phyloP scores from a whole-genome alignment of 2,329 filamentous ascomycete genomes.

The Pestalotiopsis sp. region DNA sequence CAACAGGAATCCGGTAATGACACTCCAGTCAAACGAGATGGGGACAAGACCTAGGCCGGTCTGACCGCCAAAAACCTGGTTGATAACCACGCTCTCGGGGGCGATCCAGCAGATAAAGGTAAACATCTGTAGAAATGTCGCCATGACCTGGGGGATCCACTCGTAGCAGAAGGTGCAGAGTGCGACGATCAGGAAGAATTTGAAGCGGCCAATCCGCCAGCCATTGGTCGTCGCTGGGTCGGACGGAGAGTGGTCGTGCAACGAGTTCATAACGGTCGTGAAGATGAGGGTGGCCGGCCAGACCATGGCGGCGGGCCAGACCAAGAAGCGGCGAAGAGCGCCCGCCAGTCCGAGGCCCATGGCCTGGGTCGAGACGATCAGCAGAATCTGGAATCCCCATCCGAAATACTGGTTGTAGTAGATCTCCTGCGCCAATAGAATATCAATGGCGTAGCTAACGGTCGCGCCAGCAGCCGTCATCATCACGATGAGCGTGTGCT shows the following conservation, averaged over 20 bases:
- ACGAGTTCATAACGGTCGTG: slow-evolving; percentile 62
- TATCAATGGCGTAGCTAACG: slow-evolving; percentile 37
- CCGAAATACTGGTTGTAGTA: slow-evolving; percentile 55
- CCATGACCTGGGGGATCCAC: slow-evolving; percentile 65
- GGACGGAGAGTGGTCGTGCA: slow-evolving; percentile 61
- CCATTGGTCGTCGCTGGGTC: slow-evolving; percentile 55
- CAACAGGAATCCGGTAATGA: slow-evolving; percentile 48
- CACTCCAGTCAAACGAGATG: slow-evolving; percentile 58
- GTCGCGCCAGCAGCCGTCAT: slow-evolving; percentile 40
- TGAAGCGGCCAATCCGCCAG: slow-evolving; percentile 61
- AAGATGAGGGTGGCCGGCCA: slow-evolving; percentile 64
- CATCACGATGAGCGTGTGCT: slow-evolving; percentile 51
- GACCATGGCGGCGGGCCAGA: slow-evolving; percentile 65
- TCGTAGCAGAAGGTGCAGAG: slow-evolving; percentile 57
- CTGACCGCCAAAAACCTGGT: slow-evolving; percentile 63
- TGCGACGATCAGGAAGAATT: slow-evolving; percentile 57
- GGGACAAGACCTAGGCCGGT: slow-evolving; percentile 62
- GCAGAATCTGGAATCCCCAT: slow-evolving; percentile 61
- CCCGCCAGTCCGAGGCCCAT: slow-evolving; percentile 67
- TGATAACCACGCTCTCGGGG: slow-evolving; percentile 61
- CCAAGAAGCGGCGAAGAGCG: slow-evolving; percentile 58
- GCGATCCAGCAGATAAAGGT: slow-evolving; percentile 62
- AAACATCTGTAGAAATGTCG: slow-evolving; percentile 62
- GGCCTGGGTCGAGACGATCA: slow-evolving; percentile 62
- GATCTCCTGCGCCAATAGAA: slow-evolving; percentile 40